Evolutionary conservation across 352 stramenopile species (phyloP).

Genomic region (Globisporangium recalcitrans): DNA sequence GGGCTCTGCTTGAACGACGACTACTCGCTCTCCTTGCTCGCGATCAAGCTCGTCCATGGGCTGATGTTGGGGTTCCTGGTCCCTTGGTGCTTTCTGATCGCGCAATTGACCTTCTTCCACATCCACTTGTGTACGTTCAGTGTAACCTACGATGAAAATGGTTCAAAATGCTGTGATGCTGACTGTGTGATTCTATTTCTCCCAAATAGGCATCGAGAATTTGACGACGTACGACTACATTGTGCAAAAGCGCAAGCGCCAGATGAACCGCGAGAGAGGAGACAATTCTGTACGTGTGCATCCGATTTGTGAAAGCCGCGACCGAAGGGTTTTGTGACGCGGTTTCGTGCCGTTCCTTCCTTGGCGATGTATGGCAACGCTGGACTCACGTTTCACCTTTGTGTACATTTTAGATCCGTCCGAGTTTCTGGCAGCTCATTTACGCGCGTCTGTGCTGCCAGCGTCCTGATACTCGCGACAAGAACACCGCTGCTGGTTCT

Average conservation of each 20-base stretch:
- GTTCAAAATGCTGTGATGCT: neutral
- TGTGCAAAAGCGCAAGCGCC: slow-evolving; percentile 74
- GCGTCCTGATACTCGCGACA: slow-evolving; percentile 19
- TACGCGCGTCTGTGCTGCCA: slow-evolving; percentile 29
- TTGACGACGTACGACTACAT: slow-evolving; percentile 89
- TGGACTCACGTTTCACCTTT: slow-evolving; percentile 7
- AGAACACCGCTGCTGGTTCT: slow-evolving; percentile 11
- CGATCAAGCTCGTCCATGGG: slow-evolving; percentile 61
- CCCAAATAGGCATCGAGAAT: slow-evolving; percentile 58
- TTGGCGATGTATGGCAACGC: neutral
- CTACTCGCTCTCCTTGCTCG: slow-evolving; percentile 48
- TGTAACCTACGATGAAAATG: too few relatives aligned
- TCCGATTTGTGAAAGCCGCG: slow-evolving; percentile 30
- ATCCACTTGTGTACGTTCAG: slow-evolving; percentile 76
- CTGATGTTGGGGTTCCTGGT: slow-evolving; percentile 60
- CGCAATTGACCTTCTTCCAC: slow-evolving; percentile 76
- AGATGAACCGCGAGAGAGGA: slow-evolving; percentile 48
- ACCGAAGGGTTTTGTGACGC: slow-evolving; percentile 12
- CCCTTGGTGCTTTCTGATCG: slow-evolving; percentile 75
- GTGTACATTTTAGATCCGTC: slow-evolving; percentile 17
- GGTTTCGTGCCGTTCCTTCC: slow-evolving; percentile 14
- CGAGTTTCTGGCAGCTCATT: slow-evolving; percentile 31
- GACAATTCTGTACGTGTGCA: slow-evolving; percentile 72
- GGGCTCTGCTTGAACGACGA: slow-evolving; percentile 47
- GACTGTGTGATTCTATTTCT: neutral